These are phyloP conservation scores for Apiospora marii DNA, from an alignment of 2,329 filamentous ascomycete genomes.

Conservation along the genomic window DNA sequence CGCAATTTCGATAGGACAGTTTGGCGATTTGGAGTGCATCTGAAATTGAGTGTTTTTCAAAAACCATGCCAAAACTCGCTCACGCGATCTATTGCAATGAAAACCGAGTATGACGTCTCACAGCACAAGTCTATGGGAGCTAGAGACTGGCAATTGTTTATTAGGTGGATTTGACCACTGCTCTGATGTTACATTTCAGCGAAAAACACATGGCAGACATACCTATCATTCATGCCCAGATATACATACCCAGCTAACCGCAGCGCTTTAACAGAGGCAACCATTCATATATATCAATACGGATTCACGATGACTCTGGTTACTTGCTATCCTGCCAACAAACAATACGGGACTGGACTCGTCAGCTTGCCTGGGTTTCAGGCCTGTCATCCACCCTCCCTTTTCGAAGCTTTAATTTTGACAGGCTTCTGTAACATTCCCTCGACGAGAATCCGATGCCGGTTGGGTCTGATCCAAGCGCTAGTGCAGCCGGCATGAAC, in stretches of 20 bases:
- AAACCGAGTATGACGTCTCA: constrained; percentile 6
- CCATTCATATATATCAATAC: neutral
- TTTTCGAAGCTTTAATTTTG: constrained; percentile 7
- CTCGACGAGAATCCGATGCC: constrained; percentile 18
- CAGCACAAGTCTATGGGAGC: constrained; percentile 6
- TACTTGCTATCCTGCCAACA: neutral
- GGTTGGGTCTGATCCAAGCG: constrained; percentile 19
- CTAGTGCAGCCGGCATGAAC: constrained; percentile 21
- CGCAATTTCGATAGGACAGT: constrained; percentile 56
- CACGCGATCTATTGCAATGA: neutral
- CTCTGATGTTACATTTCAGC: neutral
- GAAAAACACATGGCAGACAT: neutral
- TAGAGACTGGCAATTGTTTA: constrained; percentile 3
- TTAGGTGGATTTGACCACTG: neutral
- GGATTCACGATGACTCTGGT: neutral
- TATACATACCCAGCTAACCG: neutral
- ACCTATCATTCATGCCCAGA: neutral
- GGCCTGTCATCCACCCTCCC: neutral
- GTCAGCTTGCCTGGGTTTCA: neutral
- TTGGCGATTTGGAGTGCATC: constrained; percentile 60
- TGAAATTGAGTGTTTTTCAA: constrained; percentile 39
- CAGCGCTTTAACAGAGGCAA: neutral
- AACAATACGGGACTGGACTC: neutral
- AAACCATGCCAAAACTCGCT: neutral
- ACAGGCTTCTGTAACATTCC: constrained; percentile 13